Percentiles rank a stretch among this genome's conserved stretches.
These are phyloP conservation scores for Penicillium goetzii DNA, from an alignment of 495 filamentous ascomycete species.

Conservation along the genomic window DNA sequence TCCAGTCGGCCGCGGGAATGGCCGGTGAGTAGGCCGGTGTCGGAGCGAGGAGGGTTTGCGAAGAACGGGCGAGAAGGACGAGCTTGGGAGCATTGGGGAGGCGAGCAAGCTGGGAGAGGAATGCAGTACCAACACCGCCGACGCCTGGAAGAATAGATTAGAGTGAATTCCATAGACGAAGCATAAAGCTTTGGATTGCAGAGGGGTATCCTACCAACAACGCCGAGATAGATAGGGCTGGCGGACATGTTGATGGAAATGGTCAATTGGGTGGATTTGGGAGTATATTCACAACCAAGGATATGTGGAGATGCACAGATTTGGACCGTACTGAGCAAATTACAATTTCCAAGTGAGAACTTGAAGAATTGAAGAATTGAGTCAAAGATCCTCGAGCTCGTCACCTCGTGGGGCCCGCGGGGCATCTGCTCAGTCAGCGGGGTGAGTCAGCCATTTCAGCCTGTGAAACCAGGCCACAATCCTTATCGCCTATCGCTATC, in stretches of 20 bases:
- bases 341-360: background rate
- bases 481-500: constrained; percentile 8
- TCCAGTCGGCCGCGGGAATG: constrained; percentile 55
- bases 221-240: constrained; percentile 51
- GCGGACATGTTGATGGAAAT: constrained; percentile 38
- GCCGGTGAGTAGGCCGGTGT: constrained; percentile 45
- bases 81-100: constrained; percentile 68
- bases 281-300: background rate
- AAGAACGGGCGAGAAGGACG: constrained; percentile 78
- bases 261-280: background rate
- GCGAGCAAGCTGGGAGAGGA: constrained; percentile 78
- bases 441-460: constrained; percentile 9
- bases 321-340: background rate
- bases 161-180: background rate
- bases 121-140: constrained; percentile 89
- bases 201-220: constrained; percentile 42
- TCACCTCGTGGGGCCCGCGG: constrained; percentile 17
- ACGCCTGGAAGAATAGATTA: constrained; percentile 60
- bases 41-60: constrained; percentile 67
- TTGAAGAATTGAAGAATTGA: constrained; percentile 6
- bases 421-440: constrained; percentile 18
- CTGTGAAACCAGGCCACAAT: constrained; percentile 6
- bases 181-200: background rate
- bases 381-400: constrained; percentile 10
- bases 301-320: background rate